phyloP scores from a whole-genome alignment of 129 eudicot genomes.

The Lactuca sativa region DNA sequence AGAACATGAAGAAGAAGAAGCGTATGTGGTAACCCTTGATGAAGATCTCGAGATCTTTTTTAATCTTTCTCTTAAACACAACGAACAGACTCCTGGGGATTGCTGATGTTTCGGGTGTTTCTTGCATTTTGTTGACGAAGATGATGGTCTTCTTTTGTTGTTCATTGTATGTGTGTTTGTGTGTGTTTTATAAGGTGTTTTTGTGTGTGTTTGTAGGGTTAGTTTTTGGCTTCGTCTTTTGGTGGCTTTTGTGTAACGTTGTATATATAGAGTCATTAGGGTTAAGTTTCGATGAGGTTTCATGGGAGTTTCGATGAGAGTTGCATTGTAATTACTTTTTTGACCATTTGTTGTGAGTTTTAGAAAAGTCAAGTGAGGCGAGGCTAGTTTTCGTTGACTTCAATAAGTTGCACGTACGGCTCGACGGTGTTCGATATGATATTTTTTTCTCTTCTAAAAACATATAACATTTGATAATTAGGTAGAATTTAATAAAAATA shows the following conservation, averaged over 20 bases:
- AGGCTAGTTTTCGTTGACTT: conserved; percentile 35
- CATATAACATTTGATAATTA: not conserved
- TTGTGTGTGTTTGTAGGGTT: conserved; percentile 17
- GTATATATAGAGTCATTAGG: conserved; percentile 26
- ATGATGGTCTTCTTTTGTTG: conserved; percentile 25
- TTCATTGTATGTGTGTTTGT: conserved; percentile 25
- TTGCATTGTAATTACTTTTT: conserved; percentile 33
- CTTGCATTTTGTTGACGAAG: conserved; percentile 45
- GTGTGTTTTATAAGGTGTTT: not conserved
- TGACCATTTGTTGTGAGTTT: conserved; percentile 30
- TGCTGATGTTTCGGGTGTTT: conserved; percentile 85
- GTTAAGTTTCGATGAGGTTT: conserved; percentile 56
- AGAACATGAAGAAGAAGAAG: conserved; percentile 27
- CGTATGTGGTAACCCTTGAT: conserved; percentile 24
- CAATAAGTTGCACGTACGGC: conserved; percentile 26
- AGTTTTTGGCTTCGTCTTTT: conserved; percentile 13
- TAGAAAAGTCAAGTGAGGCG: conserved; percentile 32
- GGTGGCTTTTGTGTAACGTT: conserved; percentile 3
- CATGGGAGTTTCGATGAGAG: conserved; percentile 48
- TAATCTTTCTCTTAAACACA: conserved; percentile 65
- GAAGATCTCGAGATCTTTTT: conserved; percentile 28
- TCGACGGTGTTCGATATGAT: conserved; percentile 2
- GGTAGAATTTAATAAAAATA: not conserved
- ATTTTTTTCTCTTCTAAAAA: not conserved
- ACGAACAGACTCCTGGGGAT: conserved; percentile 75